Conservation (phyloP, 257 asterid species). For the Fraxinus excelsior region DNA sequence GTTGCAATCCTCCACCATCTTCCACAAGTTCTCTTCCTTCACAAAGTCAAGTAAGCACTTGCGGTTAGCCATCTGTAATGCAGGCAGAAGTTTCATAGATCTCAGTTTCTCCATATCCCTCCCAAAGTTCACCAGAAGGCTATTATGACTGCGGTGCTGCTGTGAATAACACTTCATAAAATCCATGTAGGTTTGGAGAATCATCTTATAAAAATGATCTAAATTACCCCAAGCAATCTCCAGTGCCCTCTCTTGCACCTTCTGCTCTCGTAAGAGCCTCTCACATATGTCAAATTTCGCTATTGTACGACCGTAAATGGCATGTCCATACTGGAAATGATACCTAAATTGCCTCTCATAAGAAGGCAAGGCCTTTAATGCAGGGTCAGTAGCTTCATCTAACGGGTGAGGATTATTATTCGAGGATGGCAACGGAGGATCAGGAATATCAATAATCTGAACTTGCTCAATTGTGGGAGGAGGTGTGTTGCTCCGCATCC, state of each 20-base stretch:
- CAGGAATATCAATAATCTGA: slow-evolving; percentile 58
- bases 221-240: slow-evolving; percentile 87
- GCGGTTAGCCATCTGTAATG: slow-evolving; percentile 59
- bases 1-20: slow-evolving; percentile 79
- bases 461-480: slow-evolving; percentile 65
- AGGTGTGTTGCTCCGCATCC: slow-evolving; percentile 73
- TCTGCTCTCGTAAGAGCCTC: slow-evolving; percentile 75
- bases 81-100: slow-evolving; percentile 72
- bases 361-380: slow-evolving; percentile 80
- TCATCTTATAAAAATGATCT: slow-evolving; percentile 80
- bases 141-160: slow-evolving; percentile 73
- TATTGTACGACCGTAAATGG: slow-evolving; percentile 62
- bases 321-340: slow-evolving; percentile 81
- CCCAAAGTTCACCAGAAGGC: slow-evolving; percentile 67
- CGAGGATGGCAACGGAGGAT: slow-evolving; percentile 57
- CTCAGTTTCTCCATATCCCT: slow-evolving; percentile 84
- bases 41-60: slow-evolving; percentile 85
- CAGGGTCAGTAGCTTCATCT: slow-evolving; percentile 93
- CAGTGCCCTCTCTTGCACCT: slow-evolving; percentile 92
- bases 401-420: slow-evolving; percentile 65
- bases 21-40: slow-evolving; percentile 81
- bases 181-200: slow-evolving; percentile 71
- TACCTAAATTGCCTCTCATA: slow-evolving; percentile 90
- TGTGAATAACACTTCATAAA: slow-evolving; percentile 73
- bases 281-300: slow-evolving; percentile 58